phyloP scores from a whole-genome alignment of 805 yeast species.

The Candida parachauliodes region DNA sequence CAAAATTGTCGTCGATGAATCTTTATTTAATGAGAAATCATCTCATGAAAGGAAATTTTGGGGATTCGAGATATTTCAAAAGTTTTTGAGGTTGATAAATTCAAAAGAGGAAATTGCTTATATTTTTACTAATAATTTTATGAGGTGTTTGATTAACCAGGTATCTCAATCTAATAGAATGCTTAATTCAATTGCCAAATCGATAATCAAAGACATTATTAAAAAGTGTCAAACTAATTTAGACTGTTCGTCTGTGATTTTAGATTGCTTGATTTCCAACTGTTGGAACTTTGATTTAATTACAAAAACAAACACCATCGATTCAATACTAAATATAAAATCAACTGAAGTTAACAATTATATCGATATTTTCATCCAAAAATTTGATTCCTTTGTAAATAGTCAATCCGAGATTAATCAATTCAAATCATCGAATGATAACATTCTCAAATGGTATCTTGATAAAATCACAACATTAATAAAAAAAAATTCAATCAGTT shows the following conservation, averaged over 20 bases:
- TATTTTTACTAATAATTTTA: conserved; percentile 59
- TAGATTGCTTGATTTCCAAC: conserved; percentile 38
- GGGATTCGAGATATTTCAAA: conserved; percentile 73
- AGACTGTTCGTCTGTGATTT: conserved; percentile 31
- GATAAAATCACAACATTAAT: conserved; percentile 56
- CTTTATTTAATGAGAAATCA: conserved; percentile 69
- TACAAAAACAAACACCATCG: conserved; percentile 69
- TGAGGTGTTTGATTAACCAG: conserved; percentile 75
- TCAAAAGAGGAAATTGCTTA: conserved; percentile 15
- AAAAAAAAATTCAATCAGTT: conserved; percentile 37
- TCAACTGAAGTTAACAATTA: conserved; percentile 15
- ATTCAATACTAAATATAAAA: conserved; percentile 25
- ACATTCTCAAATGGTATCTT: conserved; percentile 52
- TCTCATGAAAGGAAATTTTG: conserved; percentile 83
- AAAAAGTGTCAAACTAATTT: conserved; percentile 35
- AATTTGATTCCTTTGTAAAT: conserved; percentile 21
- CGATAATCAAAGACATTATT: conserved; percentile 43
- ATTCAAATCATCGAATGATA: conserved; percentile 27
- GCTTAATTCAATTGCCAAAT: conserved; percentile 63
- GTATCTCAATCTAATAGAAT: conserved; percentile 61
- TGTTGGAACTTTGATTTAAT: conserved; percentile 70
- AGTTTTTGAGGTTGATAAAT: conserved; percentile 32
- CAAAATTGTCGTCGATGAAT: conserved; percentile 75
- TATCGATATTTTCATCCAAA: conserved; percentile 19
- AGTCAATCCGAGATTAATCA: conserved; percentile 19